These are phyloP conservation scores for Gossypium stocksii DNA, from an alignment of 345 rosid genomes.

Conservation along the genomic window DNA sequence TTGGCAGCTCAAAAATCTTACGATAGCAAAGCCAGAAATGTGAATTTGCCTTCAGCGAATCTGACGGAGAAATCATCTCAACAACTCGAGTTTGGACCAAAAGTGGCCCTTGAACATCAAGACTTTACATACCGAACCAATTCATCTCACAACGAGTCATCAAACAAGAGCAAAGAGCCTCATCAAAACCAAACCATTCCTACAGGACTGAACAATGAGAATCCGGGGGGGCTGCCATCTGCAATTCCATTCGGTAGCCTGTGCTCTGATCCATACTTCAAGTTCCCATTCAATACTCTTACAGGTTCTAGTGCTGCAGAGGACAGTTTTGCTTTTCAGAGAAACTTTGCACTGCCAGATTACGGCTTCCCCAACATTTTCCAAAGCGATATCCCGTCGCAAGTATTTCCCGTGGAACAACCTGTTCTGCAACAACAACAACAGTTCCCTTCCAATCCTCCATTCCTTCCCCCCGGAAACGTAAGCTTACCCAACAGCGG, in stretches of 20 bases:
- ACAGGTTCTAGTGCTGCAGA: conserved; percentile 30
- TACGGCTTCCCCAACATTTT: conserved; percentile 30
- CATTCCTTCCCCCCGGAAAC: conserved; percentile 8
- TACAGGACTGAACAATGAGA: conserved; percentile 8
- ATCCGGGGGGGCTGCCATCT: conserved; percentile 13
- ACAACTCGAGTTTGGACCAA: conserved; percentile 12
- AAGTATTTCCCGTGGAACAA: conserved; percentile 17
- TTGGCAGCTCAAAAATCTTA: conserved; percentile 2
- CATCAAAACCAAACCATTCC: conserved; percentile 11
- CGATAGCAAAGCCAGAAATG: conserved; percentile 1
- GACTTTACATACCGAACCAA: background rate
- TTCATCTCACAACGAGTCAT: conserved; percentile 2
- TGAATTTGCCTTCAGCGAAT: conserved; percentile 2
- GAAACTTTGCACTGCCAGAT: conserved; percentile 29
- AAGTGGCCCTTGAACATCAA: background rate
- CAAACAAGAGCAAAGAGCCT: conserved; percentile 16
- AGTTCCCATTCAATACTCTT: conserved; percentile 51
- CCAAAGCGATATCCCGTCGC: conserved; percentile 27
- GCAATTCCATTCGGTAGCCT: conserved; percentile 22
- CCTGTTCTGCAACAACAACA: conserved; percentile 24
- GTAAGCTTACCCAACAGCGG: conserved; percentile 22
- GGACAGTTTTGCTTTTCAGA: conserved; percentile 32
- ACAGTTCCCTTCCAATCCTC: background rate
- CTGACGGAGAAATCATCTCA: conserved; percentile 4
- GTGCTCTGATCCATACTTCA: conserved; percentile 44